Conservation (phyloP, 2,329 filamentous ascomycete species). For the Dactylellina parvicollis region DNA sequence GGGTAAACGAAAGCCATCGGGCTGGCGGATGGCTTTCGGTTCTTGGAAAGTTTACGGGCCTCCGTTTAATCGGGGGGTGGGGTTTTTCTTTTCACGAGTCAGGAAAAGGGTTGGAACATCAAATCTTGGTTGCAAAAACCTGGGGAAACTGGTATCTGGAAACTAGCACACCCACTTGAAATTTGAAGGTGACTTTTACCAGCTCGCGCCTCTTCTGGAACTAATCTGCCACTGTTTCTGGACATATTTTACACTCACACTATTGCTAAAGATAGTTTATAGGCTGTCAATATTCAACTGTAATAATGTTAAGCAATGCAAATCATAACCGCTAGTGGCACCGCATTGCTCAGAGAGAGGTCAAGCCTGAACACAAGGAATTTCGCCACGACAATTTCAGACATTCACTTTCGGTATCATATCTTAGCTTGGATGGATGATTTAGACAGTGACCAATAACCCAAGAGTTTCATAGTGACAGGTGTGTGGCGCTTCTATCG, state of each 20-base stretch:
- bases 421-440: neutral
- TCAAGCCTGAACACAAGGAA: slow-evolving; percentile 16
- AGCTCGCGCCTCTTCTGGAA: slow-evolving; percentile 4
- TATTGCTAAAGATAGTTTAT: slow-evolving; percentile 1
- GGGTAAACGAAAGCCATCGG: slow-evolving; percentile 43
- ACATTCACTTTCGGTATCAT: neutral
- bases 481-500: slow-evolving; percentile 21
- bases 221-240: slow-evolving; percentile 5
- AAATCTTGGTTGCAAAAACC: neutral
- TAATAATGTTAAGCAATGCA: slow-evolving; percentile 3
- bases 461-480: neutral
- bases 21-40: slow-evolving; percentile 44
- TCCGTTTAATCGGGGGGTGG: neutral
- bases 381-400: slow-evolving; percentile 17
- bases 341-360: neutral
- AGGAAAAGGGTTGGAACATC: slow-evolving; percentile 5
- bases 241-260: neutral
- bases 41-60: slow-evolving; percentile 6
- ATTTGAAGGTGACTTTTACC: neutral
- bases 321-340: slow-evolving; percentile 25
- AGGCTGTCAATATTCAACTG: slow-evolving; percentile 2
- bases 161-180: slow-evolving; percentile 32
- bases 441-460: neutral
- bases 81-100: slow-evolving; percentile 18
- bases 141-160: slow-evolving; percentile 23